Evolutionary conservation across 2,329 filamentous ascomycete genomes (phyloP).

Genomic region (Diplodia intermedia): DNA sequence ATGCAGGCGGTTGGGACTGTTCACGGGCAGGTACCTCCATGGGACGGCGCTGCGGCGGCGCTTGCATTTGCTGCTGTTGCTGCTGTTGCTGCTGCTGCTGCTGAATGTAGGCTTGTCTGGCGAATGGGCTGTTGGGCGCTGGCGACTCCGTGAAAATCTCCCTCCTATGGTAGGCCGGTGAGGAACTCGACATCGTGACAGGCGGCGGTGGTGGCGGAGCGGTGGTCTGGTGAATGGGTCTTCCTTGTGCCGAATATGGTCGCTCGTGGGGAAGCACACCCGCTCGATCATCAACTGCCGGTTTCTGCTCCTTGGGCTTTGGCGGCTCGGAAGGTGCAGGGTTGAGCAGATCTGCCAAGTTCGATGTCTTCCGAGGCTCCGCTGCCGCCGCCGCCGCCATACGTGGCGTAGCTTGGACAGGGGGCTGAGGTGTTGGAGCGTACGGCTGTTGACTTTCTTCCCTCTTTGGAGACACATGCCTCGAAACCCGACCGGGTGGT

Average conservation of each 20-base stretch:
- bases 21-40: conserved; percentile 16
- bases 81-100: conserved; percentile 10
- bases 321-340: conserved; percentile 33
- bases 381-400: conserved; percentile 38
- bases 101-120: conserved; percentile 16
- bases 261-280: conserved; percentile 28
- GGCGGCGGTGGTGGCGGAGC: conserved; percentile 16
- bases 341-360: conserved; percentile 49
- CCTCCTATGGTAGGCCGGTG: conserved; percentile 21
- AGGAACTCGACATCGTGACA: conserved; percentile 19
- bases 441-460: conserved; percentile 28
- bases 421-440: conserved; percentile 5
- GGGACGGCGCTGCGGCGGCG: conserved; percentile 17
- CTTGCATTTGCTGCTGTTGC: conserved; percentile 27
- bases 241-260: conserved; percentile 27
- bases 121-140: conserved; percentile 20
- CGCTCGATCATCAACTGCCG: conserved; percentile 17
- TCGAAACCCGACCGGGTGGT: conserved; percentile 23
- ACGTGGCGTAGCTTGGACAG: conserved; percentile 24
- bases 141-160: conserved; percentile 24
- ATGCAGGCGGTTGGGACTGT: conserved; percentile 29
- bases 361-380: conserved; percentile 43
- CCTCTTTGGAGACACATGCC: conserved; percentile 26
- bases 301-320: conserved; percentile 23
- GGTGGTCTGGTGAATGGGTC: conserved; percentile 21